Base-by-base conservation (phyloP, 441 rosid species). In the Theobroma grandiflorum region DNA sequence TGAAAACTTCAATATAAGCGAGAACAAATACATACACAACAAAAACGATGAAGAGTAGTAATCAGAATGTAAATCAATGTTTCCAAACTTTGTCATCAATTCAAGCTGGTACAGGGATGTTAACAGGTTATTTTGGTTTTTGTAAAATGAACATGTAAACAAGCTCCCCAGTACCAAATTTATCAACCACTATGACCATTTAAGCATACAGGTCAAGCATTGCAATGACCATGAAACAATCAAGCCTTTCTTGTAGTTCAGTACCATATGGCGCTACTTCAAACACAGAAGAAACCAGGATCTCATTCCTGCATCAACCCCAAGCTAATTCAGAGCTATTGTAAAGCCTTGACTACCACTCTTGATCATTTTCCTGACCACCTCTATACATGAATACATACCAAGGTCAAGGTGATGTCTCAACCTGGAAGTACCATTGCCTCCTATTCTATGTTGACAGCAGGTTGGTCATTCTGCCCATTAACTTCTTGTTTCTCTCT, bases 401-500 rank as follows among this genome's bases (percentile, higher is more conserved):
- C 42, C 71, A 40, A 49, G 43, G 38, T 62, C 49, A 49, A 50
- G 55, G 67, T 40, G 40, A 57, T 37, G 18, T 31, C 59, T 57
- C 50, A 9, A 16, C 37, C 55, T 47, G 14, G 58, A 74, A 53
- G 49, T 31, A 63, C 12, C 15, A 71, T 64, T 43, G 58, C 57
- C 38, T 47, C 50, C 66, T 14, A 35, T 50, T 79, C 35, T 78
- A 83, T 66, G 86, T 82, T 52, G 86, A 86, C 57, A 83, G 76
- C 40, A 84, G 86, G 81, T 86, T 81, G 52, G 62, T 61, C 78
- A 80, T 72, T 42, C 43, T 59, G 76, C 76, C 62, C 64, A 47
- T 78, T 57, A 68, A 42, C 43, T 66, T 77, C 70, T 74, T 84
- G 85, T 80, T 86, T 74, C 90, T 88, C 52, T 79, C 82, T 75